Evolutionary conservation across 768 basidiomycete genomes (phyloP), one percentile per base, ranked within the genome.

Genomic region (Suillus clintonianus): DNA sequence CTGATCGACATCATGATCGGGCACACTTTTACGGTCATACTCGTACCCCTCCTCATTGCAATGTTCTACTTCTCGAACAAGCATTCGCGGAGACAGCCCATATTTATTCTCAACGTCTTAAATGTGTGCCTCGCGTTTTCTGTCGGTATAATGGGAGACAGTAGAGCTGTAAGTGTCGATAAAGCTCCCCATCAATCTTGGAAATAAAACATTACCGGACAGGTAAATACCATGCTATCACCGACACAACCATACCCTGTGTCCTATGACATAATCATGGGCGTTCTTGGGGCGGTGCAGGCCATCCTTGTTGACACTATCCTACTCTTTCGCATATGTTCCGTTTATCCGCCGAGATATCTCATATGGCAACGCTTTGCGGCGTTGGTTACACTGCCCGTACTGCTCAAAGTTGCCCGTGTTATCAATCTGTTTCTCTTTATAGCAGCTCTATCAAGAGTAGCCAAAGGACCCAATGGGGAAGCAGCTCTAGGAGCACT

Each of bases 31-130:
- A 60, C 73, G 37, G 67, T 72, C 4, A 68, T 77, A 14, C 73
- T 75, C 5, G n/a, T 76, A 1, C 71, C 74, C 39, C 75, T 76
- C 63, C 53, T 75, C 10, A 64, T 72, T 10, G 74, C 75, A 14
- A 36, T 76, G 42, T 72, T 76, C 61, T 72, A 74, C 59, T 76
- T 69, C 32, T 77, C 75, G 7, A 75, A 69, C 4, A 63, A 68
- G 0, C 61, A 66, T 39, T 66, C 72, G 22, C 70, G 75, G 22
- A 41, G 66, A 5, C 67, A 66, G 11, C 69, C 74, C 1, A 74
- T 76, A 41, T 76, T 77, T 50, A 66, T 71, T 19, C 71, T 76
- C 54, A 77, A 76, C 39, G 67, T 74, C 3, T 34, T 67, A 5
- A 64, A 24, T 39, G 65, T 75, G 41, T 51, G 56, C 37, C 56